Evolutionary conservation across 352 stramenopile species (phyloP).

Genomic region (Phytophthora megakarya): DNA sequence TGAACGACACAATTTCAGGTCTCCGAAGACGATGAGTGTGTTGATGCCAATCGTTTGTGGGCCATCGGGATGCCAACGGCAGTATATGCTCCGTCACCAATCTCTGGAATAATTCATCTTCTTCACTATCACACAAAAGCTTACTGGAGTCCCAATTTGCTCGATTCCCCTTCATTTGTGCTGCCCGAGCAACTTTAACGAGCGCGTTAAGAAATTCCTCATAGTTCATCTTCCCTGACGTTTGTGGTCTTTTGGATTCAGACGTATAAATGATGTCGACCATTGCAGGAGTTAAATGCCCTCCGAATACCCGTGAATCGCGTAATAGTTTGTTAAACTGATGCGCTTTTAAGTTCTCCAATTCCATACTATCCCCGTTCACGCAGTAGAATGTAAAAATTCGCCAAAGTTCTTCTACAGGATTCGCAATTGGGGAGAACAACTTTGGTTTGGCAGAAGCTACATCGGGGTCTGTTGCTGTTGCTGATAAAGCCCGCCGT

Average conservation of each 20-base stretch:
- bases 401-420: conserved; percentile 73
- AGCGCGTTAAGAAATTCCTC: conserved; percentile 83
- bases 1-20: conserved; percentile 59
- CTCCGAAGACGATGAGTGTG: conserved; percentile 55
- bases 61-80: conserved; percentile 62
- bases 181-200: conserved; percentile 59
- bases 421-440: conserved; percentile 21
- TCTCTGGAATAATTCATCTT: conserved; percentile 60
- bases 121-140: conserved; percentile 41
- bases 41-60: conserved; percentile 49
- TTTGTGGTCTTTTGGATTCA: conserved; percentile 66
- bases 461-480: conserved; percentile 17
- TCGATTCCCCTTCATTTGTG: conserved; percentile 38
- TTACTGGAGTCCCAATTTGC: conserved; percentile 35
- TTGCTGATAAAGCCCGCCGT: conserved; percentile 13
- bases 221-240: conserved; percentile 75
- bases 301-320: conserved; percentile 58
- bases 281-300: conserved; percentile 64
- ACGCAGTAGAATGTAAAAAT: conserved; percentile 87
- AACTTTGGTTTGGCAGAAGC: not conserved
- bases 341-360: conserved; percentile 72
- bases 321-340: conserved; percentile 78
- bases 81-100: conserved; percentile 68
- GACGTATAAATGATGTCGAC: conserved; percentile 83
- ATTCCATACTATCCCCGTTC: conserved; percentile 71